Evolutionary conservation across 2,329 filamentous ascomycete species (phyloP).

Genomic region (Trichoderma sp.): DNA sequence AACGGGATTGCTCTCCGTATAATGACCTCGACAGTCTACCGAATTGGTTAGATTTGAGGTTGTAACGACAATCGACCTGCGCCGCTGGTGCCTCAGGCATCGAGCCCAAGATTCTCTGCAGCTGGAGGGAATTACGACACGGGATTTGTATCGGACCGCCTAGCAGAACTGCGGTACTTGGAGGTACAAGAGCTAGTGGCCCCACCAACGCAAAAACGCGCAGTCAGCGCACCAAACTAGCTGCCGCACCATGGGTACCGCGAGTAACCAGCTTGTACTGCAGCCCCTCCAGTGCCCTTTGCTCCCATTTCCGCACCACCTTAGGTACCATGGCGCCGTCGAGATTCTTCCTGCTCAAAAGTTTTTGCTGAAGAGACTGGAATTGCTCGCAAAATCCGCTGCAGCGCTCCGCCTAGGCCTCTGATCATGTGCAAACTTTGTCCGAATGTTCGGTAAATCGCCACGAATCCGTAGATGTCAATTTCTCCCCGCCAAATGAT

Average conservation of each 20-base stretch:
- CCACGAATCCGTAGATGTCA: slow-evolving; percentile 52
- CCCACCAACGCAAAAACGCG: not conserved
- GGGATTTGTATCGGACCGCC: slow-evolving; percentile 14
- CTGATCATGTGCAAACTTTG: slow-evolving; percentile 56
- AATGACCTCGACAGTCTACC: slow-evolving; percentile 27
- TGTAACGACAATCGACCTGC: slow-evolving; percentile 27
- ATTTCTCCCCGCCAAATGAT: slow-evolving; percentile 58
- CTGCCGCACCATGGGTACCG: not conserved
- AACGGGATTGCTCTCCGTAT: slow-evolving; percentile 30
- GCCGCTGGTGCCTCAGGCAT: slow-evolving; percentile 37
- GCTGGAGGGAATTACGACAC: not conserved
- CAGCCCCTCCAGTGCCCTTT: slow-evolving; percentile 16
- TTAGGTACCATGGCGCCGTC: slow-evolving; percentile 23
- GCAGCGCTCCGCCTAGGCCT: slow-evolving; percentile 45
- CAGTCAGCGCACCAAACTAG: not conserved
- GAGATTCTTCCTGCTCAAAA: slow-evolving; percentile 38
- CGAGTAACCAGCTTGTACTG: not conserved
- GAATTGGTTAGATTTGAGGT: slow-evolving; percentile 29
- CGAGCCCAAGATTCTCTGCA: not conserved
- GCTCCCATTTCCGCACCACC: slow-evolving; percentile 15
- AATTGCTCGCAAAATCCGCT: slow-evolving; percentile 44
- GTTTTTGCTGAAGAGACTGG: slow-evolving; percentile 51
- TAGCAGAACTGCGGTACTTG: slow-evolving; percentile 6
- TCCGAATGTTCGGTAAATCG: slow-evolving; percentile 43
- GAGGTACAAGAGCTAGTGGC: not conserved